Conservation (phyloP, 2,329 filamentous ascomycete species). For the Calonectria naviculata region DNA sequence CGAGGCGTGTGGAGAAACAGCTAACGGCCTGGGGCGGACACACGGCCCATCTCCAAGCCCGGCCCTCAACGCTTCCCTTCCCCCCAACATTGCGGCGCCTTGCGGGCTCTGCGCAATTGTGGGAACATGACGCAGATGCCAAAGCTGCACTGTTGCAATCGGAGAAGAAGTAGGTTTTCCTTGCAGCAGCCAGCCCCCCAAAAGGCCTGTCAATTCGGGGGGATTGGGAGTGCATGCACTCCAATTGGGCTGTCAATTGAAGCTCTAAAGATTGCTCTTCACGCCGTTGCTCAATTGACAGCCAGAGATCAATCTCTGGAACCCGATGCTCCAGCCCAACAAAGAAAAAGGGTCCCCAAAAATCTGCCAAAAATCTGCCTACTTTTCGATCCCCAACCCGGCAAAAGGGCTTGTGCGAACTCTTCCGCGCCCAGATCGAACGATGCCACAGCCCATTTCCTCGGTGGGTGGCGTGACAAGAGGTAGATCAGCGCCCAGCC, state of each 20-base stretch:
- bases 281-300: not conserved
- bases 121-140: conserved; percentile 1
- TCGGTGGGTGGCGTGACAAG: conserved; percentile 1
- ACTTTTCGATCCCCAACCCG: conserved; percentile 6
- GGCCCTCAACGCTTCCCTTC: conserved; percentile 4
- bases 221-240: not conserved
- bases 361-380: not conserved
- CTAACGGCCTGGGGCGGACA: not conserved
- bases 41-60: not conserved
- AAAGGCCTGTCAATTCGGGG: not conserved
- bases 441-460: conserved; percentile 4
- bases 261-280: not conserved
- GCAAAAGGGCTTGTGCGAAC: conserved; percentile 7
- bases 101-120: not conserved
- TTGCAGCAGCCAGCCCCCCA: not conserved
- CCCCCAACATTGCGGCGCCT: conserved; percentile 6
- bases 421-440: conserved; percentile 7
- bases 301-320: not conserved
- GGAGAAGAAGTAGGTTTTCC: not conserved
- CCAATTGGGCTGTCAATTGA: not conserved
- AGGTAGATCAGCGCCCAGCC: conserved; percentile 2
- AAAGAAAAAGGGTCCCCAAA: not conserved
- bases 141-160: not conserved
- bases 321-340: not conserved
- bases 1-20: not conserved